Percentiles rank a stretch among this genome's conserved stretches.
Evolutionary conservation across 2,329 filamentous ascomycete genomes (phyloP).

Genomic region (Aspergillus pseudoterreus): DNA sequence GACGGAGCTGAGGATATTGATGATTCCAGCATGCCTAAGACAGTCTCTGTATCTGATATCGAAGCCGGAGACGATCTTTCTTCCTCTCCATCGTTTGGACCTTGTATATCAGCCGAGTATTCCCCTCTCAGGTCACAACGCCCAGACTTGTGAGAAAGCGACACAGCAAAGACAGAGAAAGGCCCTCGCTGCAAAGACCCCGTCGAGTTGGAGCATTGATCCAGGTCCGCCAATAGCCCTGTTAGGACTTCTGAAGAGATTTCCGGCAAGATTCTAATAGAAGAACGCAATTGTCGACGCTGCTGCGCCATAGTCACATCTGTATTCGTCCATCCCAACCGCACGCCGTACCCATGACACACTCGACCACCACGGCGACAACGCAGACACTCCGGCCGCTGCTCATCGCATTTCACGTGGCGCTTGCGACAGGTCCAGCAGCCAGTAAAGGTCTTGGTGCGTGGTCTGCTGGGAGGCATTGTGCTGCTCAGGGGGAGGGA

Average conservation of each 20-base stretch:
- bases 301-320: background rate
- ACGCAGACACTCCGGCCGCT: constrained; percentile 16
- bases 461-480: background rate
- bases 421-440: constrained; percentile 14
- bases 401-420: constrained; percentile 15
- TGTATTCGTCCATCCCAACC: constrained; percentile 16
- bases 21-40: too few relatives aligned
- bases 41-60: too few relatives aligned
- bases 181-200: constrained; percentile 11
- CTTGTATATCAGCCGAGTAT: background rate
- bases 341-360: constrained; percentile 21
- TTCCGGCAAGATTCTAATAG: background rate
- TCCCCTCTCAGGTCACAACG: background rate
- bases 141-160: background rate
- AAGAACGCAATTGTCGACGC: background rate
- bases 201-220: background rate
- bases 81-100: background rate
- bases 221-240: background rate
- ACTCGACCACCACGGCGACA: constrained; percentile 18
- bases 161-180: constrained; percentile 21
- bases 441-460: constrained; percentile 9
- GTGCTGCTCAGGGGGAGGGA: background rate
- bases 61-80: too few relatives aligned
- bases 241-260: background rate
- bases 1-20: too few relatives aligned